Percentiles rank a stretch among this genome's conserved stretches.
Conservation (phyloP, 208 protist genomes). For the Trypanosoma congolense region DNA sequence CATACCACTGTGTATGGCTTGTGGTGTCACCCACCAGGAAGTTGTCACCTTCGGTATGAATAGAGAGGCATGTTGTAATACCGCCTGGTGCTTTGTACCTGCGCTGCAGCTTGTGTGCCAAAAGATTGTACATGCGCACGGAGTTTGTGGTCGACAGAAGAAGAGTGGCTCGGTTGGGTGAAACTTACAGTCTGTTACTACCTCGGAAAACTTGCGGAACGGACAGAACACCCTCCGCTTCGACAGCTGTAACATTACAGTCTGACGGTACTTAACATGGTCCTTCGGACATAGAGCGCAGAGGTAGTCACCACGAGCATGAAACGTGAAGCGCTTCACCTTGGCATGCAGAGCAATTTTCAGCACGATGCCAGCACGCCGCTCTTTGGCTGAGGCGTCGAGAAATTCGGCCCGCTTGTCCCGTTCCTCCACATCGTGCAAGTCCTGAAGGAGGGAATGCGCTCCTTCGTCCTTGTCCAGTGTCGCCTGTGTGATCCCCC, state of each 20-base stretch:
- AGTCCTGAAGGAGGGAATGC: slow-evolving; percentile 59
- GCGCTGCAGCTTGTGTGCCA: slow-evolving; percentile 93
- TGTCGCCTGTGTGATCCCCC: slow-evolving; percentile 73
- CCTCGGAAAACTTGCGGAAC: slow-evolving; percentile 88
- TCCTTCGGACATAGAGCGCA: slow-evolving; percentile 90
- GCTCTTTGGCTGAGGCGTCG: slow-evolving; percentile 65
- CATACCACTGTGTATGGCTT: slow-evolving; percentile 96
- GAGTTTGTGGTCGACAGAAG: slow-evolving; percentile 94
- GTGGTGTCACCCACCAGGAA: slow-evolving; percentile 92
- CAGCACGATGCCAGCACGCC: slow-evolving; percentile 78
- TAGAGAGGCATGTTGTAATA: slow-evolving; percentile 91
- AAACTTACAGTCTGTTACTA: slow-evolving; percentile 94
- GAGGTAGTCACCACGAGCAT: slow-evolving; percentile 87
- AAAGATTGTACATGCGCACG: slow-evolving; percentile 97
- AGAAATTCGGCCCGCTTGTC: slow-evolving; percentile 89
- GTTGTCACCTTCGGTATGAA: slow-evolving; percentile 97
- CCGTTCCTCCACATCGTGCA: slow-evolving; percentile 80
- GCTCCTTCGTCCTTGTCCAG: slow-evolving; percentile 79
- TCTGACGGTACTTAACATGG: slow-evolving; percentile 91
- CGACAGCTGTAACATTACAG: slow-evolving; percentile 90
- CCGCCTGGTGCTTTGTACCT: slow-evolving; percentile 90
- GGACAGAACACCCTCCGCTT: slow-evolving; percentile 90
- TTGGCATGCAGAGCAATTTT: slow-evolving; percentile 88
- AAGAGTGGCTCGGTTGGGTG: slow-evolving; percentile 98
- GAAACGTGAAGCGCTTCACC: slow-evolving; percentile 87